Conservation (phyloP, 179 eudicot genomes). For the Drosera spatulata region DNA sequence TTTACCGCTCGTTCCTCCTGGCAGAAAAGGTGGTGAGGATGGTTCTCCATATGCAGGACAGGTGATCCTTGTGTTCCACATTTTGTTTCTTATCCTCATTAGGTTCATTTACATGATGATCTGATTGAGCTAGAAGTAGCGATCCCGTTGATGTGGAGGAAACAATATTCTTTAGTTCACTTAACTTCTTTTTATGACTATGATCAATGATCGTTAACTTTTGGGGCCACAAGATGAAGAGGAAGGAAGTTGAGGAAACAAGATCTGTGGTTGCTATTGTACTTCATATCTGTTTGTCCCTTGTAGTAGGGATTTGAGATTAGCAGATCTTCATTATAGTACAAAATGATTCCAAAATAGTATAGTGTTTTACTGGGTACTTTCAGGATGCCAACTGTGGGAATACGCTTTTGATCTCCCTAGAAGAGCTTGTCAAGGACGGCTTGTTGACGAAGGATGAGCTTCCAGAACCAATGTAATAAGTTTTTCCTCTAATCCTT, state of each 20-base stretch:
- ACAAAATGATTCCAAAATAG: no score
- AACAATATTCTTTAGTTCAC: no score
- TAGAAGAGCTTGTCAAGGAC: slow-evolving; percentile 93
- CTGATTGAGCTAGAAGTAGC: neutral
- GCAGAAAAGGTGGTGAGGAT: slow-evolving; percentile 76
- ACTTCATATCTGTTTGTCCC: no score
- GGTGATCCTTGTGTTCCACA: slow-evolving; percentile 24
- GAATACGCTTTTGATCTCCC: slow-evolving; percentile 89
- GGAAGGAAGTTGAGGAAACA: no score
- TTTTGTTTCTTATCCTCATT: neutral
- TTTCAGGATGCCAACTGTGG: slow-evolving; percentile 97
- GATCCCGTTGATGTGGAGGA: no score
- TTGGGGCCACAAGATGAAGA: no score
- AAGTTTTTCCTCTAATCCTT: slow-evolving; percentile 2
- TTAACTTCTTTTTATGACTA: no score
- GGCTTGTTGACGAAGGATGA: slow-evolving; percentile 69
- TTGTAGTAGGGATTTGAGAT: no score
- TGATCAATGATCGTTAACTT: no score
- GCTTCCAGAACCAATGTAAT: slow-evolving; percentile 81
- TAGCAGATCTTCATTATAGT: no score
- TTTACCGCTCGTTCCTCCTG: slow-evolving; percentile 99
- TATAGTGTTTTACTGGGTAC: neutral
- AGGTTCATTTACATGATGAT: neutral
- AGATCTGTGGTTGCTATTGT: no score
- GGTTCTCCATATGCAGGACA: slow-evolving; percentile 96